phyloP scores from a whole-genome alignment of 139 green algal species.

The Mychonastes homosphaera region DNA sequence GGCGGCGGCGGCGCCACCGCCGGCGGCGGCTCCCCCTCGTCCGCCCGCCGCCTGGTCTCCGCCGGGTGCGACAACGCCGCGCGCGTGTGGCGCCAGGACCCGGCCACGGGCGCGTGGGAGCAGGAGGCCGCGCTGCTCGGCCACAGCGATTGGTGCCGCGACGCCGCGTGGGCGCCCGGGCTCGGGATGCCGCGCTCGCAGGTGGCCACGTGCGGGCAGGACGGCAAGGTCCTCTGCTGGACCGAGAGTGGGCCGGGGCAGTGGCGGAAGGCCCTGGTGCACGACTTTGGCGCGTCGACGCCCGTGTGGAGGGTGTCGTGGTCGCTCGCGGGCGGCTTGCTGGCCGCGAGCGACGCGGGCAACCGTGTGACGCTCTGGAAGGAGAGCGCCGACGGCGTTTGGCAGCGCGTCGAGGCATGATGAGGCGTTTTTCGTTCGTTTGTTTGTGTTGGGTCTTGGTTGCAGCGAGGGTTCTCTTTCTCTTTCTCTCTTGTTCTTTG shows the following conservation, averaged over 20 bases:
- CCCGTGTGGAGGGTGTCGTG: conserved; percentile 89
- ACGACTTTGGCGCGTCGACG: conserved; percentile 54
- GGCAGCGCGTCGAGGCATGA: conserved; percentile 78
- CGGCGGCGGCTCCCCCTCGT: too few relatives aligned
- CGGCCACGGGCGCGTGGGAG: conserved; percentile 37
- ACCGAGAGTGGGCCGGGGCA: background rate
- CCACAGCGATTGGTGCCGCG: conserved; percentile 91
- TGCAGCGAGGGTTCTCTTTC: too few relatives aligned
- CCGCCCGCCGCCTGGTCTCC: conserved; percentile 61
- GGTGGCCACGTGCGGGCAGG: conserved; percentile 85
- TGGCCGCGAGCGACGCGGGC: conserved; percentile 71
- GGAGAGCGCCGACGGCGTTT: conserved; percentile 79
- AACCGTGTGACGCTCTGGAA: conserved; percentile 90
- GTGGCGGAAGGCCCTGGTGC: conserved; percentile 60
- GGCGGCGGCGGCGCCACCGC: conserved; percentile 24
- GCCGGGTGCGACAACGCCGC: conserved; percentile 81
- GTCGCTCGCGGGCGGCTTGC: conserved; percentile 81
- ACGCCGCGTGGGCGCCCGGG: conserved; percentile 92
- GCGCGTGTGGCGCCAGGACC: background rate
- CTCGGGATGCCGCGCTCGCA: conserved; percentile 72
- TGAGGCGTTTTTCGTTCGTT: too few relatives aligned
- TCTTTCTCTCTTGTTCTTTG: too few relatives aligned
- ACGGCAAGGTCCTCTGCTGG: conserved; percentile 50
- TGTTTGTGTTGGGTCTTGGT: too few relatives aligned
- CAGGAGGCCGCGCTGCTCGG: conserved; percentile 58